Evolutionary conservation across 768 basidiomycete genomes (phyloP).

Genomic region (Cystofilobasidium macerans): DNA sequence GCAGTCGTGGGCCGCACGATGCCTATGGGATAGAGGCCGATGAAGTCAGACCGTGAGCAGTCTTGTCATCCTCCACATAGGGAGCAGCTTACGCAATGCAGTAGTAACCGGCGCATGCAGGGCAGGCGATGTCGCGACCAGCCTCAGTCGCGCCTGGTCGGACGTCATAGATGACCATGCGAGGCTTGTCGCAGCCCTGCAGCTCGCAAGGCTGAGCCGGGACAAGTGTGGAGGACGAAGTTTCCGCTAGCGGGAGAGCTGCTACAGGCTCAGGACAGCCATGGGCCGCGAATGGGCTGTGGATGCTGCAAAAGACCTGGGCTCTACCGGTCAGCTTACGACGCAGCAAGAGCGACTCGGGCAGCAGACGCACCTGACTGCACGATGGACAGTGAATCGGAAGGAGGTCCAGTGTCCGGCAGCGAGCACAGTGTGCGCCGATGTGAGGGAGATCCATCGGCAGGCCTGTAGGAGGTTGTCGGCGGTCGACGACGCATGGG

Average conservation of each 20-base stretch:
- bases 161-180: background rate
- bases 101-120: background rate
- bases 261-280: background rate
- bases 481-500: too few species aligned
- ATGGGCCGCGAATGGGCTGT: slow-evolving; percentile 3
- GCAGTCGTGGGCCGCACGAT: background rate
- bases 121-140: slow-evolving; percentile 8
- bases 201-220: slow-evolving; percentile 3
- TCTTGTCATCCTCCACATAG: too few species aligned
- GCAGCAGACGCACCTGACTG: background rate
- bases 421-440: slow-evolving; percentile 10
- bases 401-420: background rate
- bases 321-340: background rate
- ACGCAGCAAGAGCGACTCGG: background rate
- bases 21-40: background rate
- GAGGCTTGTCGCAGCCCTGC: background rate
- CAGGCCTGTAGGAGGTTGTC: too few species aligned
- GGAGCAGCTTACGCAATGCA: background rate
- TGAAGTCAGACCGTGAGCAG: background rate
- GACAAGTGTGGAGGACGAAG: background rate
- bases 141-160: background rate
- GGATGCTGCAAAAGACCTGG: slow-evolving; percentile 10
- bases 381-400: slow-evolving; percentile 7
- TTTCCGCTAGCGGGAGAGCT: background rate
- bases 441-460: slow-evolving; percentile 15